Evolutionary conservation across 192 early-diverging fungal genomes (phyloP).

Genomic region (Chytriomyces sp.): DNA sequence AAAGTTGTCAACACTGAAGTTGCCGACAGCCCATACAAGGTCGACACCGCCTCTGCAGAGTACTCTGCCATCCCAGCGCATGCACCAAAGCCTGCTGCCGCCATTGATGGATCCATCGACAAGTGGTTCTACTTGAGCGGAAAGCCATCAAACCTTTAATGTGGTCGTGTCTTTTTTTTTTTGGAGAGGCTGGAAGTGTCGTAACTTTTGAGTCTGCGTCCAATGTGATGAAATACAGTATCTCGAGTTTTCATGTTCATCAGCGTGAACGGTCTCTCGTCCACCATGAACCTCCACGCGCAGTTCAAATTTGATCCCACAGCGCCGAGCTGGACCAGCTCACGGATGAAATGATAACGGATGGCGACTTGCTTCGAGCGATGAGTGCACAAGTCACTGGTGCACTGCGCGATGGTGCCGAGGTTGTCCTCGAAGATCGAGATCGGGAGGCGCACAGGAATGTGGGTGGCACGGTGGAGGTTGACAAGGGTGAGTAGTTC

Average conservation of each 20-base stretch:
- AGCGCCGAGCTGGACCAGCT: not conserved
- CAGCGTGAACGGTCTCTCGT: no score
- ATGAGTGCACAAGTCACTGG: slow-evolving; percentile 9
- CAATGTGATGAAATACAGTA: no score
- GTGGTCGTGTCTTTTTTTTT: not conserved
- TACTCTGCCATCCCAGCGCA: slow-evolving; percentile 63
- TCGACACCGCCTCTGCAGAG: slow-evolving; percentile 60
- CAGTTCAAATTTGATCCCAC: no score
- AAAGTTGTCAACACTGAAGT: slow-evolving; percentile 65
- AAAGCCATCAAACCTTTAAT: slow-evolving; percentile 52
- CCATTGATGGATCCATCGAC: slow-evolving; percentile 87
- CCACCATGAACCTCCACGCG: no score
- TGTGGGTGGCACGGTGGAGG: not conserved
- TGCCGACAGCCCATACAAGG: slow-evolving; percentile 74
- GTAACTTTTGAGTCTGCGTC: no score
- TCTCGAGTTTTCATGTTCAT: no score
- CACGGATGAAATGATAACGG: slow-evolving; percentile 25
- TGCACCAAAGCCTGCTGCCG: slow-evolving; percentile 58
- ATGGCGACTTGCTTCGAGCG: slow-evolving; percentile 11
- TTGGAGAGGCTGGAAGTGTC: no score
- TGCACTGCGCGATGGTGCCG: slow-evolving; percentile 13
- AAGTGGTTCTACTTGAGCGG: slow-evolving; percentile 99
- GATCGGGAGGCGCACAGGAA: slow-evolving; percentile 2
- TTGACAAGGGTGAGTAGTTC: slow-evolving; percentile 10
- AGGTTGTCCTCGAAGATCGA: slow-evolving; percentile 19